Conservation (phyloP, 768 basidiomycete genomes). For the Suillus placidus region DNA sequence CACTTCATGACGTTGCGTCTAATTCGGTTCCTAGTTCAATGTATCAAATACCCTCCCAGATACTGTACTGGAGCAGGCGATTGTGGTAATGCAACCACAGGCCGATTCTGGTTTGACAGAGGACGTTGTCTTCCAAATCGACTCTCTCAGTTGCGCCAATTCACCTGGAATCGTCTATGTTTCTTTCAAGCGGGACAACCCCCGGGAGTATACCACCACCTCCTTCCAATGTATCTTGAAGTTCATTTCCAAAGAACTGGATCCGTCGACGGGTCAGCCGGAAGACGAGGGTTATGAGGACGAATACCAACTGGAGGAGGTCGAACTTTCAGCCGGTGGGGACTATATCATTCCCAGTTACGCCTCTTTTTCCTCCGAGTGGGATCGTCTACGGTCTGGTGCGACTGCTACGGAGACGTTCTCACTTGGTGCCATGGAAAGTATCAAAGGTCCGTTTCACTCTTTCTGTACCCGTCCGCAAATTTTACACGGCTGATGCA, state of each 20-base stretch:
- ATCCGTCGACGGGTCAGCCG: constrained; percentile 92
- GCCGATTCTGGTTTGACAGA: constrained; percentile 78
- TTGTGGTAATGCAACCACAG: constrained; percentile 88
- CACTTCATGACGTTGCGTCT: constrained; percentile 6
- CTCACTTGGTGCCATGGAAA: constrained; percentile 87
- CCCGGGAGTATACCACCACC: constrained; percentile 75
- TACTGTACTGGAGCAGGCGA: constrained; percentile 91
- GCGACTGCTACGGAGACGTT: constrained; percentile 91
- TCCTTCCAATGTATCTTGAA: constrained; percentile 92
- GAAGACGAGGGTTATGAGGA: constrained; percentile 99
- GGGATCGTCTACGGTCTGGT: constrained; percentile 86
- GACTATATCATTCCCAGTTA: constrained; percentile 98
- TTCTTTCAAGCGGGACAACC: constrained; percentile 84
- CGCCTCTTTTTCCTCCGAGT: constrained; percentile 88
- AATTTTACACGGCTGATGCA: constrained; percentile 15
- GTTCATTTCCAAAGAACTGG: constrained; percentile 96
- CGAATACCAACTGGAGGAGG: constrained; percentile 96
- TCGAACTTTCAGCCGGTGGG: constrained; percentile 88
- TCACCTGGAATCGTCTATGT: constrained; percentile 92
- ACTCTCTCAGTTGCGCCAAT: constrained; percentile 63
- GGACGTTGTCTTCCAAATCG: constrained; percentile 91
- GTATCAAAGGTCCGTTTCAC: constrained; percentile 77
- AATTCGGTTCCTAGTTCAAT: constrained; percentile 70
- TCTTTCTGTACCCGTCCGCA: not conserved
- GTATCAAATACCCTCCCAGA: constrained; percentile 96